Evolutionary conservation across 2,329 filamentous ascomycete genomes (phyloP), one percentile per base, ranked within the genome.

Genomic region (Tolypocladium inflatum): DNA sequence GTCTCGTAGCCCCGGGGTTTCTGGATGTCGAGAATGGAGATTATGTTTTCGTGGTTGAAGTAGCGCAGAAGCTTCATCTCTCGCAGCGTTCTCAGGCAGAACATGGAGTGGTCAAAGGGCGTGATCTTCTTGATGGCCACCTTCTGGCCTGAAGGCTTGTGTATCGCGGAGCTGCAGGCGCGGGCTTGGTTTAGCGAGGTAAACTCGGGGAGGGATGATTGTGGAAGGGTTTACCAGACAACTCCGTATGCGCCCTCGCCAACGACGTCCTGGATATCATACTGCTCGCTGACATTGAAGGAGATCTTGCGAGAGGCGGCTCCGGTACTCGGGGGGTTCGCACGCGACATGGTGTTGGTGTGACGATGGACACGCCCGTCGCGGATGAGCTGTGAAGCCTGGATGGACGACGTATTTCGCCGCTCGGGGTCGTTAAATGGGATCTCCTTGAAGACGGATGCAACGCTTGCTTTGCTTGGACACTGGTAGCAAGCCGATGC

Each of bases 51-150:
- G 73, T 99, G 94, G 78, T 97, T 99, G 81, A 99, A 99, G 78
- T 99, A 97, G 68, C 94, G 85, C 69, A 99, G 80, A 59, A 99
- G 82, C 84, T 99, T 99, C 94, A 99, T 99, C 78, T 99, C 94
- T 74, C 94, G 91, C 64, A 99, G 80, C 1, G 94, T 99, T 73
- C 94, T 84, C 68, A 99, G 79, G 74, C 93, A 97, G 81, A 97
- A 97, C 92, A 97, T 97, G 72, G 91, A 96, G 74, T 97, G 94
- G 70, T 99, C 94, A 75, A 99, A 99, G 7, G 94, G 94, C 0
- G 92, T 97, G 69, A 99, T 99, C 84, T 99, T 99, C 83, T 99
- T 99, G 81, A 99, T 99, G 61, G 94, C 94, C 60, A 99, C 94
- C 78, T 97, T 97, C 76, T 99, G 94, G 62, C 91, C 88, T 0